A percentile compares a stretch with the other conserved stretches of the same genome.
Evolutionary conservation across 192 early-diverging fungal species (phyloP).

Genomic region (Podila clonocystis): DNA sequence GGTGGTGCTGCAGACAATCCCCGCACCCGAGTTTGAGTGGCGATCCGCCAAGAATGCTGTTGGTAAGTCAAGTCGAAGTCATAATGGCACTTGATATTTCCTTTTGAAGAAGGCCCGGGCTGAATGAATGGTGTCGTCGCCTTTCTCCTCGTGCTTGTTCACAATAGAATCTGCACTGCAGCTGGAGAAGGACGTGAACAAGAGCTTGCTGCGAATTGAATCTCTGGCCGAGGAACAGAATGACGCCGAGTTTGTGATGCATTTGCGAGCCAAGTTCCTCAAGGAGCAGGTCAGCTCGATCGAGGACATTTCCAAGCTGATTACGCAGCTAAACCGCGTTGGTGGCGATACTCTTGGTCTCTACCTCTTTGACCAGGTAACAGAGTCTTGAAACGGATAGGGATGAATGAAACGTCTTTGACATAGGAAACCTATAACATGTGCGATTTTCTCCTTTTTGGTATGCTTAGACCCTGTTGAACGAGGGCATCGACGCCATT

Average conservation of each 20-base stretch:
- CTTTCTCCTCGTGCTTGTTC: not conserved
- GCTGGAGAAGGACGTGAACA: conserved; percentile 67
- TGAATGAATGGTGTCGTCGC: too few relatives aligned
- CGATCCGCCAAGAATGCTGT: conserved; percentile 61
- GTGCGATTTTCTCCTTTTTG: not conserved
- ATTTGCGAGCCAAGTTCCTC: conserved; percentile 53
- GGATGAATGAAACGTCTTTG: too few relatives aligned
- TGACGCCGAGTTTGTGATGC: conserved; percentile 59
- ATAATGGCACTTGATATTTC: too few relatives aligned
- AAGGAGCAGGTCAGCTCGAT: conserved; percentile 61
- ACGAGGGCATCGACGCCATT: conserved; percentile 9
- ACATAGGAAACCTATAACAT: too few relatives aligned
- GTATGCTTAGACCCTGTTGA: conserved; percentile 12
- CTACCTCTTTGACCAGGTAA: conserved; percentile 39
- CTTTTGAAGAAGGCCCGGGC: too few relatives aligned
- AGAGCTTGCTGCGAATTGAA: conserved; percentile 57
- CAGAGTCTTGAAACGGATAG: too few relatives aligned
- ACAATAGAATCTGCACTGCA: conserved; percentile 58
- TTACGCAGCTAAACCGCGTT: conserved; percentile 61
- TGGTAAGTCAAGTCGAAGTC: conserved; percentile 1
- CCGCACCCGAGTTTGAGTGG: conserved; percentile 64
- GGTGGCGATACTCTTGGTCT: conserved; percentile 53
- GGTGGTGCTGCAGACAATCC: conserved; percentile 52
- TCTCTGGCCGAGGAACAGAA: conserved; percentile 54
- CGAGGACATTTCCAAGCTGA: conserved; percentile 55